Evolutionary conservation across 2,329 filamentous ascomycete species (phyloP).

Genomic region (Alternaria angustiovoidea): DNA sequence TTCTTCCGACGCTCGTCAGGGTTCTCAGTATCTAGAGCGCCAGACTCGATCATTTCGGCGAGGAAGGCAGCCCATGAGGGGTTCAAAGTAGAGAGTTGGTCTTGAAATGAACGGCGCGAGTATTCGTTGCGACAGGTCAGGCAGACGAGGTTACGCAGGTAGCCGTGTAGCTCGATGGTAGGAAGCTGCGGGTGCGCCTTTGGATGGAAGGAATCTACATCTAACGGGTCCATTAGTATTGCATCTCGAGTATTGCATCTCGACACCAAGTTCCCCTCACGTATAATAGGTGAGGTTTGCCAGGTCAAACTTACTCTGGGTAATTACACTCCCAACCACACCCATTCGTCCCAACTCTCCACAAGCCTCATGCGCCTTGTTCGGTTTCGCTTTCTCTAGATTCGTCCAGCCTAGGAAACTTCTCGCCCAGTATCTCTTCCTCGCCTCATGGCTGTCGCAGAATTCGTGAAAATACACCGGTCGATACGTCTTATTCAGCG

Average conservation of each 20-base stretch:
- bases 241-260: neutral
- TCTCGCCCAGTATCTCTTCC: slow-evolving; percentile 94
- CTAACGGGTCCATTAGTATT: slow-evolving; percentile 34
- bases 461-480: slow-evolving; percentile 97
- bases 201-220: slow-evolving; percentile 94
- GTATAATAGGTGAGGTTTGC: neutral
- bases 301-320: slow-evolving; percentile 68
- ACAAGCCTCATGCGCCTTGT: slow-evolving; percentile 80
- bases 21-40: slow-evolving; percentile 80
- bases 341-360: slow-evolving; percentile 75
- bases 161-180: slow-evolving; percentile 90
- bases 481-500: slow-evolving; percentile 86
- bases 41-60: slow-evolving; percentile 72
- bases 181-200: slow-evolving; percentile 75
- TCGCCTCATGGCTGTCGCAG: slow-evolving; percentile 76
- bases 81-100: slow-evolving; percentile 78
- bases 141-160: slow-evolving; percentile 82
- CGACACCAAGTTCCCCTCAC: neutral
- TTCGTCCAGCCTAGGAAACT: slow-evolving; percentile 94
- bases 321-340: slow-evolving; percentile 78
- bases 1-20: slow-evolving; percentile 70
- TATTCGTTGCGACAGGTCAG: slow-evolving; percentile 77
- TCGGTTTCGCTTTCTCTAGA: slow-evolving; percentile 79
- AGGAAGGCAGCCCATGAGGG: slow-evolving; percentile 85
- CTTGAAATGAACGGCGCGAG: slow-evolving; percentile 77